A percentile compares a stretch with the other conserved stretches of the same genome.
Conservation (phyloP, 2,329 filamentous ascomycete genomes). For the Tolypocladium nubicola region DNA sequence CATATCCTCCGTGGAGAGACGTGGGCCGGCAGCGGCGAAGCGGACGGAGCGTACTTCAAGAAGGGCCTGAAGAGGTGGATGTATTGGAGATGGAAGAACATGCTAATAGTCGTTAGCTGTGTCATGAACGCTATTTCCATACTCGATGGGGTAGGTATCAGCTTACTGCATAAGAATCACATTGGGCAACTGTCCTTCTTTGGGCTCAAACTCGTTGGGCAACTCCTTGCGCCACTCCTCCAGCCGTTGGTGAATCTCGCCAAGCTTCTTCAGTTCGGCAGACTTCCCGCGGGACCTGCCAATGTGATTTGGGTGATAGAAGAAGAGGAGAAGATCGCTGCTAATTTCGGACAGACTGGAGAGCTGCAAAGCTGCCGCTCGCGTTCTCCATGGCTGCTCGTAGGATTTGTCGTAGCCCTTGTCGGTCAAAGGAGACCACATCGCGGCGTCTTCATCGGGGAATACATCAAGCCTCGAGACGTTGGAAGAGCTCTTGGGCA, state of each 20-base stretch:
- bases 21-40: constrained; percentile 74
- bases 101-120: constrained; percentile 42
- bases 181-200: constrained; percentile 79
- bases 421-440: constrained; percentile 86
- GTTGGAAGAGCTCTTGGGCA: constrained; percentile 69
- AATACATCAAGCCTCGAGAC: constrained; percentile 88
- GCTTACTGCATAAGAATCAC: constrained; percentile 76
- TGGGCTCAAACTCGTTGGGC: constrained; percentile 78
- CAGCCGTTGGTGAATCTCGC: constrained; percentile 79
- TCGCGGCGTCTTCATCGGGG: constrained; percentile 72
- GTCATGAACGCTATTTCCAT: not conserved
- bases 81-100: constrained; percentile 94
- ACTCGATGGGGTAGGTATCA: too few species aligned
- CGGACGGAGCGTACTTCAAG: constrained; percentile 73
- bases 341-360: constrained; percentile 85
- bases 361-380: constrained; percentile 73
- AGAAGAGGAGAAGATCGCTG: constrained; percentile 77
- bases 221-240: constrained; percentile 82
- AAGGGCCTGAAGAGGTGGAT: constrained; percentile 95
- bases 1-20: constrained; percentile 87
- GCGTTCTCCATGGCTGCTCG: constrained; percentile 71
- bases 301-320: constrained; percentile 73
- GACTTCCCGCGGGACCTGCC: constrained; percentile 60
- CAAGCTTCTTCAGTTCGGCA: constrained; percentile 81
- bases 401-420: constrained; percentile 61